Evolutionary conservation across 768 basidiomycete species (phyloP).

Genomic region (Glaciozyma antarctica): DNA sequence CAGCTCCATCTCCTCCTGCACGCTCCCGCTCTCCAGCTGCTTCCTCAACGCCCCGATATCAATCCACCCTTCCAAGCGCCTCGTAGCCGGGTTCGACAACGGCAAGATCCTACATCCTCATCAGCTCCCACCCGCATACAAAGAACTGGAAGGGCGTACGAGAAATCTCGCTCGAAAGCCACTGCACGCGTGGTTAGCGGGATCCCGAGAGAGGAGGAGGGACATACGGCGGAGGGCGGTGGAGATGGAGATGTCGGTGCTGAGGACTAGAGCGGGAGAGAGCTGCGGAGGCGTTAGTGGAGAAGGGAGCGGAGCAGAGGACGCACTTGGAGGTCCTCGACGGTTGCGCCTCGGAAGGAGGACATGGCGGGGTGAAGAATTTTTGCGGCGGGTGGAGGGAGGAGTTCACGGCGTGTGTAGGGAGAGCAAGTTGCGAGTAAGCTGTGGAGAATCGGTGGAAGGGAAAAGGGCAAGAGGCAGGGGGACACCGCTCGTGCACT

Average conservation of each 20-base stretch:
- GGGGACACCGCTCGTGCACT: too few species aligned
- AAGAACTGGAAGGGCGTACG: neutral
- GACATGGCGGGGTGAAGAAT: too few species aligned
- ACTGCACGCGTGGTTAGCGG: conserved; percentile 1
- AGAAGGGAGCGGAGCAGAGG: too few species aligned
- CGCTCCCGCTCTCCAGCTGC: neutral
- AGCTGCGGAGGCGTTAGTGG: neutral
- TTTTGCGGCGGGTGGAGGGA: too few species aligned
- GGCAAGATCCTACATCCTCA: conserved; percentile 19
- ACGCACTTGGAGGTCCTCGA: too few species aligned
- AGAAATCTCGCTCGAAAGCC: conserved; percentile 27
- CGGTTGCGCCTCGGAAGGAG: too few species aligned
- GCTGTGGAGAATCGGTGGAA: too few species aligned
- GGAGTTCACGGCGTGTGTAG: too few species aligned
- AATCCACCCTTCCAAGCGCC: conserved; percentile 25
- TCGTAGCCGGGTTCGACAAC: conserved; percentile 12
- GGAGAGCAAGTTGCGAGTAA: too few species aligned
- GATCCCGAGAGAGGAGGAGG: neutral
- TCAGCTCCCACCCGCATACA: neutral
- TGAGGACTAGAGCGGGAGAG: conserved; percentile 22
- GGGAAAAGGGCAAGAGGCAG: too few species aligned
- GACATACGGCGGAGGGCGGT: conserved; percentile 17
- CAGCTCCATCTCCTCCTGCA: neutral
- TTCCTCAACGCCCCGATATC: conserved; percentile 14
- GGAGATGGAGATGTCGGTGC: conserved; percentile 3